These are phyloP conservation scores for Umbellularia californica DNA, from an alignment of 164 flowering plant species.

Conservation along the genomic window DNA sequence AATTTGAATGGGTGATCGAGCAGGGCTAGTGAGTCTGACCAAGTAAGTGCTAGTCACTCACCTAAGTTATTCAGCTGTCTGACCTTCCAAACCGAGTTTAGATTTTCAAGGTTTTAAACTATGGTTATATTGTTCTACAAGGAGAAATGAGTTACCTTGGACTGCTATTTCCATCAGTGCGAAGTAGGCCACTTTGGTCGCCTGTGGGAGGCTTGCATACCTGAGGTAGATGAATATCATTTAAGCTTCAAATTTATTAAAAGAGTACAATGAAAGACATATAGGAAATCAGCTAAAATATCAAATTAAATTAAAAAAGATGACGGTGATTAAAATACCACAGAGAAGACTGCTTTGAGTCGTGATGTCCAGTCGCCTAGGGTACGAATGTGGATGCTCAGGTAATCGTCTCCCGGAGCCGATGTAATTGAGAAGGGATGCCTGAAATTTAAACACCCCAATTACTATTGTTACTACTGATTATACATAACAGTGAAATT, in stretches of 20 bases:
- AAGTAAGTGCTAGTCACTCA: no score
- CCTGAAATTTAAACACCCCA: slow-evolving; percentile 26
- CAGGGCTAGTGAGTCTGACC: no score
- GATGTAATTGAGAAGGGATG: slow-evolving; percentile 77
- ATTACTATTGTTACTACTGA: not conserved
- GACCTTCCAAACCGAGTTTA: not conserved
- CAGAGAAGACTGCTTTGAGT: slow-evolving; percentile 43
- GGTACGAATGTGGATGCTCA: slow-evolving; percentile 61
- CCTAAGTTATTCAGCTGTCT: no score
- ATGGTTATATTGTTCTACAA: no score
- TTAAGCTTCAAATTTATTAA: not conserved
- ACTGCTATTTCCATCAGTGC: slow-evolving; percentile 40
- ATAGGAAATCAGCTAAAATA: not conserved
- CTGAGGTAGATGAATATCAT: slow-evolving; percentile 15
- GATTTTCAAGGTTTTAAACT: not conserved
- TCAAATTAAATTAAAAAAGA: not conserved
- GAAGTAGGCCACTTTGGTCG: slow-evolving; percentile 55
- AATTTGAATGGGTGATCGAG: no score
- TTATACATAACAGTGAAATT: not conserved
- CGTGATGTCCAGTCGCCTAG: slow-evolving; percentile 69
- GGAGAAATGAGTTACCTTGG: not conserved
- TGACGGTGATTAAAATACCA: slow-evolving; percentile 37
- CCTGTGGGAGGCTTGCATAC: slow-evolving; percentile 48
- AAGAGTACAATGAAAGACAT: no score
- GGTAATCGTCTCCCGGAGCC: slow-evolving; percentile 62